Evolutionary conservation across 768 basidiomycete genomes (phyloP).

Genomic region (Clathrus columnatus): DNA sequence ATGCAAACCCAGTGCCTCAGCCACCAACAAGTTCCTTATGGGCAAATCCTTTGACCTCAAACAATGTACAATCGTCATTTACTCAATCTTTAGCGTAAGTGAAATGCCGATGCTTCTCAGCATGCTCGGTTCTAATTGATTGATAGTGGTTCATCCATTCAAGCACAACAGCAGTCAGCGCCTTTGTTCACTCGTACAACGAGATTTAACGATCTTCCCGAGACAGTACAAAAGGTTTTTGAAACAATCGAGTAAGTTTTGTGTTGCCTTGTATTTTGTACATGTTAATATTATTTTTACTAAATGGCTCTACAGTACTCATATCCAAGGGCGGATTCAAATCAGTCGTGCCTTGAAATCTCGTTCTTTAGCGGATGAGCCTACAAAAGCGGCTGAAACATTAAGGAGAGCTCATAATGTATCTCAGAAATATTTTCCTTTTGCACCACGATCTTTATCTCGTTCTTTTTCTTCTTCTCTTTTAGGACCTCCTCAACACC

Average conservation of each 20-base stretch:
- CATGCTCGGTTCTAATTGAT: slow-evolving; percentile 8
- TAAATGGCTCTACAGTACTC: slow-evolving; percentile 31
- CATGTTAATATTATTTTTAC: background rate
- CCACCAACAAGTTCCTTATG: slow-evolving; percentile 10
- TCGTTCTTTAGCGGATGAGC: slow-evolving; percentile 66
- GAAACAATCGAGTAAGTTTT: slow-evolving; percentile 61
- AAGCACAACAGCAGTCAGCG: slow-evolving; percentile 18
- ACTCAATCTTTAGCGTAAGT: slow-evolving; percentile 15
- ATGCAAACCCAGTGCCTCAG: slow-evolving; percentile 7
- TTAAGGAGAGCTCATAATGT: slow-evolving; percentile 64
- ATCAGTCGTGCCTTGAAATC: slow-evolving; percentile 74
- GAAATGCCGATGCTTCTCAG: slow-evolving; percentile 14
- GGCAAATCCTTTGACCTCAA: slow-evolving; percentile 17
- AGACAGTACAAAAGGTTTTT: slow-evolving; percentile 52
- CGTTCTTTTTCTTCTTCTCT: background rate
- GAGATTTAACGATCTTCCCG: slow-evolving; percentile 78
- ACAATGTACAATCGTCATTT: slow-evolving; percentile 19
- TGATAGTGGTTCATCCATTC: slow-evolving; percentile 17
- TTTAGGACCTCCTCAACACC: slow-evolving; percentile 56
- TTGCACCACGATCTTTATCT: background rate
- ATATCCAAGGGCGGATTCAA: slow-evolving; percentile 71
- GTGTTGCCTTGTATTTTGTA: background rate
- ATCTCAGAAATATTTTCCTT: slow-evolving; percentile 5
- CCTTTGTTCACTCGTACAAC: slow-evolving; percentile 39
- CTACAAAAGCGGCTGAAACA: slow-evolving; percentile 62